Evolutionary conservation across 2,329 filamentous ascomycete genomes (phyloP).

Genomic region (Apiospora koreana): DNA sequence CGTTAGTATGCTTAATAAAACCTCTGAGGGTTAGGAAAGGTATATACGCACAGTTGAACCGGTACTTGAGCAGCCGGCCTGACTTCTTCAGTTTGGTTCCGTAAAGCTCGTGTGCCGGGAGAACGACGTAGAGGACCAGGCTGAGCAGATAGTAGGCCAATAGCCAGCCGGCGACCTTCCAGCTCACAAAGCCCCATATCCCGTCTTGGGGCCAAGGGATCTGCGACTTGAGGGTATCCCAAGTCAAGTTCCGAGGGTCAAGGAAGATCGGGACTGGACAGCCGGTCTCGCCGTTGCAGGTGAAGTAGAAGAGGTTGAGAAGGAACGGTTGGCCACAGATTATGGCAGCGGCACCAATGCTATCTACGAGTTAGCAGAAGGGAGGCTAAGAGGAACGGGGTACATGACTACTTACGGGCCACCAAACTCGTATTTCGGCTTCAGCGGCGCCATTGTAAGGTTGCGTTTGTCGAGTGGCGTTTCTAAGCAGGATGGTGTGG

Average conservation of each 20-base stretch:
- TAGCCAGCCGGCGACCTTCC: conserved; percentile 67
- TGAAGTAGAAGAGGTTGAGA: conserved; percentile 77
- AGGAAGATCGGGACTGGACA: conserved; percentile 85
- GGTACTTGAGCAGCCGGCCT: conserved; percentile 78
- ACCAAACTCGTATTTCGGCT: conserved; percentile 44
- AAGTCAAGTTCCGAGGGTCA: conserved; percentile 67
- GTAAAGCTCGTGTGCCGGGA: conserved; percentile 72
- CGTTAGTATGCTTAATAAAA: not conserved
- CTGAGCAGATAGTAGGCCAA: conserved; percentile 78
- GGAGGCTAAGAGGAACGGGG: not conserved
- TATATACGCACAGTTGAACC: conserved; percentile 67
- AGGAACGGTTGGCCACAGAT: conserved; percentile 78
- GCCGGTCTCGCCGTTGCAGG: conserved; percentile 90
- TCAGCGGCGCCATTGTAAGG: conserved; percentile 3
- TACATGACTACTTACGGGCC: conserved; percentile 41
- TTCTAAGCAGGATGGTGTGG: not conserved
- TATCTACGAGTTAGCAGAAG: conserved; percentile 35
- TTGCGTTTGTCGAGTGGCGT: not conserved
- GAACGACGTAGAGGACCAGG: conserved; percentile 71
- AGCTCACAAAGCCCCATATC: conserved; percentile 68
- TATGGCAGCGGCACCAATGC: conserved; percentile 74
- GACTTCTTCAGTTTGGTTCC: conserved; percentile 66
- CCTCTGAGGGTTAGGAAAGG: not conserved
- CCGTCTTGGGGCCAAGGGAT: conserved; percentile 79
- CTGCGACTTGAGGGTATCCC: conserved; percentile 74